A percentile compares a stretch with the other conserved stretches of the same genome.
phyloP scores from a whole-genome alignment of 225 moss, liverwort and hornwort genomes.

The Antitrichia curtipendula region DNA sequence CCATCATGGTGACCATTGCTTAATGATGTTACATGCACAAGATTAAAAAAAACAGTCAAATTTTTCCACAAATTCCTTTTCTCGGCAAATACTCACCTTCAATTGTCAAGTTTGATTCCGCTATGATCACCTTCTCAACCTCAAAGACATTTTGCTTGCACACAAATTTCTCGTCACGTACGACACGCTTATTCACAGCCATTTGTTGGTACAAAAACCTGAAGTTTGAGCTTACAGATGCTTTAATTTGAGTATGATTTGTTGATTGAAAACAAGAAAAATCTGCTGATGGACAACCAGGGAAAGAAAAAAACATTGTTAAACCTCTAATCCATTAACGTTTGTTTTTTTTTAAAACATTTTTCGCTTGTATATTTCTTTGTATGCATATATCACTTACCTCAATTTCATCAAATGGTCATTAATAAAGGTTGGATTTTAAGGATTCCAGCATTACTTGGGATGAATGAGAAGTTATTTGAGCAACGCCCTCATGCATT shows the following conservation, averaged over 20 bases:
- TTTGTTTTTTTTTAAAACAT: neutral
- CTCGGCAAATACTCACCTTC: neutral
- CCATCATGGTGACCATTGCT: no score
- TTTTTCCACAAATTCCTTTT: neutral
- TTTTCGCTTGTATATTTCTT: neutral
- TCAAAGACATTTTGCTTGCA: neutral
- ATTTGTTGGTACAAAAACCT: no score
- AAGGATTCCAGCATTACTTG: neutral
- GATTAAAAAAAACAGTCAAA: neutral
- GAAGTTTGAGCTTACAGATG: neutral
- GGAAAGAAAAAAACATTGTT: neutral
- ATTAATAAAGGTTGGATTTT: neutral
- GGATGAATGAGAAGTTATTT: neutral
- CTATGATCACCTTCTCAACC: neutral
- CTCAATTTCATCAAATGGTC: neutral
- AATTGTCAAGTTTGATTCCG: neutral
- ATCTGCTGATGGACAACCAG: neutral
- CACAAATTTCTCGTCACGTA: rapidly evolving
- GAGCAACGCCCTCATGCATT: neutral
- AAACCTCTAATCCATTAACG: neutral
- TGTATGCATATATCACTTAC: neutral
- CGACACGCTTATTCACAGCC: neutral
- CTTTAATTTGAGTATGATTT: neutral
- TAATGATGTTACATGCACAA: neutral
- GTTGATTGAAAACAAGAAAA: neutral